Percentiles rank a stretch among this genome's conserved stretches.
Conservation (phyloP, 2,329 filamentous ascomycete genomes). For the Ophiostoma triangulosporum region DNA sequence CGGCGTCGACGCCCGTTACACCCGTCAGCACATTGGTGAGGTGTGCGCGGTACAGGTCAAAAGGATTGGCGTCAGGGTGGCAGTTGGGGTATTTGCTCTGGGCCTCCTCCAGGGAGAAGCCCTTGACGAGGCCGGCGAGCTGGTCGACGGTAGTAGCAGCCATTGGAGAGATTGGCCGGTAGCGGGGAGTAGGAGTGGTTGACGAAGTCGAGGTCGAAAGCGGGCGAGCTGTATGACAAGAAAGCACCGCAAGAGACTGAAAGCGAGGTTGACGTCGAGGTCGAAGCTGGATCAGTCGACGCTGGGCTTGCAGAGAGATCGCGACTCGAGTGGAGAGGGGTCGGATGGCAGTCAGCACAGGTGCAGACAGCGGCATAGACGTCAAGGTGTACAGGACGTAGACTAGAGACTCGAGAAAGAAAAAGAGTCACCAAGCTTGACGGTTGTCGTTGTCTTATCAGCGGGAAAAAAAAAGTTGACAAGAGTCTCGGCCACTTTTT, state of each 20-base stretch:
- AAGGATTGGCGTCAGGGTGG: conserved; percentile 57
- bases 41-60: conserved; percentile 69
- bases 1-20: conserved; percentile 55
- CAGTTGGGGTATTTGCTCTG: conserved; percentile 37
- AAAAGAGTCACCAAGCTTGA: neutral
- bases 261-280: neutral
- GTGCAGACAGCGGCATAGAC: neutral
- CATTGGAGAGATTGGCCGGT: conserved; percentile 2
- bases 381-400: neutral
- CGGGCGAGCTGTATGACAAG: neutral
- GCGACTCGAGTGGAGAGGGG: neutral
- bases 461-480: conserved; percentile 4
- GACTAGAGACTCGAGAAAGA: neutral
- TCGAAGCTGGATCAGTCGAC: neutral
- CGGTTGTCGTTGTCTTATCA: conserved; percentile 2
- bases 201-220: neutral
- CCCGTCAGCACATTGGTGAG: conserved; percentile 54
- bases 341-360: neutral
- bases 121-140: conserved; percentile 22
- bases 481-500: too few species aligned
- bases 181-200: neutral
- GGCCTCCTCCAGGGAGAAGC: conserved; percentile 23
- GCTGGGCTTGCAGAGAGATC: neutral
- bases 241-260: neutral
- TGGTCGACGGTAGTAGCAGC: conserved; percentile 17